A percentile compares a stretch with the other conserved stretches of the same genome.
phyloP scores from a whole-genome alignment of 1,139 yeast genomes.

The Hansenula lynferdii region DNA sequence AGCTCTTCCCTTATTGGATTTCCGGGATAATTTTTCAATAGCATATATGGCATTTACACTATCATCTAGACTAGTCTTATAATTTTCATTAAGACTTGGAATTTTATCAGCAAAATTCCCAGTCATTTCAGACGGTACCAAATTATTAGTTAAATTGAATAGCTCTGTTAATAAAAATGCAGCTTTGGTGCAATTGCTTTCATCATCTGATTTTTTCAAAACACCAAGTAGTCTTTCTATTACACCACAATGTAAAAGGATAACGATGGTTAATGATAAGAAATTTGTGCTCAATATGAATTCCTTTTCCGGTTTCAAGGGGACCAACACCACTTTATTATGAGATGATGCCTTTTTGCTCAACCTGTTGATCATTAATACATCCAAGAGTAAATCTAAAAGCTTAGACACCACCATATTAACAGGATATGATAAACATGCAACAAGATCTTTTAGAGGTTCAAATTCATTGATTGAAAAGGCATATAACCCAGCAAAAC shows the following conservation, averaged over 20 bases:
- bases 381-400: conserved; percentile 67
- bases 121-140: conserved; percentile 31
- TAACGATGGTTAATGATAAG: conserved; percentile 50
- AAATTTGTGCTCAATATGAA: conserved; percentile 48
- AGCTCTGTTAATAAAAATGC: conserved; percentile 61
- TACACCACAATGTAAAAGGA: conserved; percentile 54
- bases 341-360: conserved; percentile 17
- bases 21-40: conserved; percentile 41
- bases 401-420: conserved; percentile 54
- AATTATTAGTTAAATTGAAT: conserved; percentile 45
- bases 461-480: conserved; percentile 55
- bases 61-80: conserved; percentile 1
- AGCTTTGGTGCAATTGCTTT: conserved; percentile 51
- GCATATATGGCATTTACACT: conserved; percentile 9
- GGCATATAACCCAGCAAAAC: conserved; percentile 74
- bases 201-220: conserved; percentile 42
- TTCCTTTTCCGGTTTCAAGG: conserved; percentile 26
- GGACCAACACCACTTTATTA: conserved; percentile 17
- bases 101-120: conserved; percentile 3
- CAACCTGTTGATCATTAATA: conserved; percentile 55
- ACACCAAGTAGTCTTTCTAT: conserved; percentile 43
- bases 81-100: conserved; percentile 3
- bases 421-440: conserved; percentile 57
- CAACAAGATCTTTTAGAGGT: conserved; percentile 53
- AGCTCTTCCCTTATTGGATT: conserved; percentile 32